Conservation (phyloP, 257 asterid species). For the Paulownia fortunei region DNA sequence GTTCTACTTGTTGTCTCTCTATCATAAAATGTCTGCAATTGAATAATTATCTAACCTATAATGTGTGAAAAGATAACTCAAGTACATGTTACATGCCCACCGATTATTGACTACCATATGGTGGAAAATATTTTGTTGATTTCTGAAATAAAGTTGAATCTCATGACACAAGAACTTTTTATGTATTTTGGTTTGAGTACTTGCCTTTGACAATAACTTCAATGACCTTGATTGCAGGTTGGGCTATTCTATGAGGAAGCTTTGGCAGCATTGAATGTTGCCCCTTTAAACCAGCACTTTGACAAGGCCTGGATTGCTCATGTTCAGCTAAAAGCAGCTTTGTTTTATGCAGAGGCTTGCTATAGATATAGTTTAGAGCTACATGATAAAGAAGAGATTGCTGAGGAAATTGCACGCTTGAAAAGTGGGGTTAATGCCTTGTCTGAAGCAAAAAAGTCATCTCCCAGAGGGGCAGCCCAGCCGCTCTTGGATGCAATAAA, state of each 20-base stretch:
- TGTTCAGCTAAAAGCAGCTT: conserved; percentile 90
- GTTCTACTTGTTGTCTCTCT: background rate
- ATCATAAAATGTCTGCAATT: background rate
- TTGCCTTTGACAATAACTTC: conserved; percentile 24
- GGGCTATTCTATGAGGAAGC: conserved; percentile 95
- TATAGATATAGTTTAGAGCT: conserved; percentile 87
- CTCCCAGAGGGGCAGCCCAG: conserved; percentile 84
- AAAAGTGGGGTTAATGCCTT: conserved; percentile 77
- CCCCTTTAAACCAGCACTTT: conserved; percentile 89
- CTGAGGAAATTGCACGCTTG: conserved; percentile 95
- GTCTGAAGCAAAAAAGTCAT: conserved; percentile 77
- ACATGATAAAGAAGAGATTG: conserved; percentile 96
- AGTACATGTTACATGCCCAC: conserved; percentile 18
- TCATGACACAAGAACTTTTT: background rate
- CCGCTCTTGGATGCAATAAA: conserved; percentile 85
- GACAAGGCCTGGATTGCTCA: conserved; percentile 93
- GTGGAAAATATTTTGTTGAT: conserved; percentile 26
- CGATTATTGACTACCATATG: background rate
- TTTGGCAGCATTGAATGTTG: conserved; percentile 70
- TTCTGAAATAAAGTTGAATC: conserved; percentile 16
- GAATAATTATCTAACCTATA: conserved; percentile 8
- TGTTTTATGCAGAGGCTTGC: conserved; percentile 96
- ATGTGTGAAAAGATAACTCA: conserved; percentile 20
- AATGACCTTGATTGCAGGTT: conserved; percentile 55
- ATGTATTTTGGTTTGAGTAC: background rate